Evolutionary conservation across 345 rosid genomes (phyloP).

Genomic region (Eutrema yunnanense): DNA sequence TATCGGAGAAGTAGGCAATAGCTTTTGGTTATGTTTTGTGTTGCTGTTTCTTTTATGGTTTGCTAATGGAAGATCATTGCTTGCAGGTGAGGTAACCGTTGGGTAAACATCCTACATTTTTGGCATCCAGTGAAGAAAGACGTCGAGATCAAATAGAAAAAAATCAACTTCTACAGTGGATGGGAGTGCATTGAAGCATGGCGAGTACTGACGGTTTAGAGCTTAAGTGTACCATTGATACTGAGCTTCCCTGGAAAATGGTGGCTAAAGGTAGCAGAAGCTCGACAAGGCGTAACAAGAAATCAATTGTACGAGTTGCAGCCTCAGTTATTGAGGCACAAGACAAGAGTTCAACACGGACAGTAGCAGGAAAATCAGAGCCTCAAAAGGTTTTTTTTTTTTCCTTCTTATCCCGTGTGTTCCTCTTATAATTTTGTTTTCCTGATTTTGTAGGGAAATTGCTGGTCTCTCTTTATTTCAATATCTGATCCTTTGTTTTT

Average conservation of each 20-base stretch:
- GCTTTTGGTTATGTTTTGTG: neutral
- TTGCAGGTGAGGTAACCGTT: neutral
- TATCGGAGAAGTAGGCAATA: neutral
- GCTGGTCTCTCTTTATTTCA: neutral
- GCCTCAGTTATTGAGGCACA: conserved; percentile 17
- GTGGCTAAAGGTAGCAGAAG: conserved; percentile 45
- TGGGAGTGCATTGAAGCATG: conserved; percentile 33
- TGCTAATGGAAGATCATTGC: neutral
- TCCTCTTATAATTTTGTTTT: neutral
- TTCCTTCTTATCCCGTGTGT: neutral
- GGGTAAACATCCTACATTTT: too few species aligned
- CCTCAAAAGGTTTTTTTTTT: conserved; percentile 41
- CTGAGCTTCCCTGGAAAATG: conserved; percentile 41
- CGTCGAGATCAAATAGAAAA: too few species aligned
- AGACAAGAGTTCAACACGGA: conserved; percentile 19
- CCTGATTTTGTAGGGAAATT: too few species aligned
- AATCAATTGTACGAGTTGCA: conserved; percentile 19
- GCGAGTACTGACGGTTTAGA: conserved; percentile 40
- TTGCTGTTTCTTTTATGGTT: neutral
- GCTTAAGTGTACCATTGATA: neutral
- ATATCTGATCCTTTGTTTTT: neutral
- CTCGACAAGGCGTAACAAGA: conserved; percentile 36
- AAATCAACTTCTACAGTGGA: too few species aligned
- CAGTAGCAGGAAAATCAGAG: conserved; percentile 32
- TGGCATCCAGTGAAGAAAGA: too few species aligned